A percentile compares a stretch with the other conserved stretches of the same genome.
Evolutionary conservation across 2,329 filamentous ascomycete genomes (phyloP).

Genomic region (Fusarium sp.): DNA sequence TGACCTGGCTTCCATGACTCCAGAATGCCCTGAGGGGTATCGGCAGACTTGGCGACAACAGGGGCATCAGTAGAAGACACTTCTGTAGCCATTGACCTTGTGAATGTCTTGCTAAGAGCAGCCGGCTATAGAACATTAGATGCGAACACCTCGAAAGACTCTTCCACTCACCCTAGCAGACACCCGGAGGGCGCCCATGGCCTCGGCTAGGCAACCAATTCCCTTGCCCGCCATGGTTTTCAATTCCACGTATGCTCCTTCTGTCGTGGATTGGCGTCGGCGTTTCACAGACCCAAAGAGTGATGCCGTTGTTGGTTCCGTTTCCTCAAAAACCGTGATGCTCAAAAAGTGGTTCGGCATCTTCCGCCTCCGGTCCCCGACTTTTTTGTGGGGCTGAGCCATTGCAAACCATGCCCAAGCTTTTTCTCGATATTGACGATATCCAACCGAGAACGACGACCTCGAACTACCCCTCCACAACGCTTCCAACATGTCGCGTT

Average conservation of each 20-base stretch:
- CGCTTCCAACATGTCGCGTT: conserved; percentile 64
- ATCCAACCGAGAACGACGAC: neutral
- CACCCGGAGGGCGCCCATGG: conserved; percentile 62
- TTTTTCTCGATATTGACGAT: conserved; percentile 42
- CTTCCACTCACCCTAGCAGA: conserved; percentile 53
- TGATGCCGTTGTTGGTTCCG: conserved; percentile 20
- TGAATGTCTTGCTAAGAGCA: conserved; percentile 54
- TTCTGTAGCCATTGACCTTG: conserved; percentile 69
- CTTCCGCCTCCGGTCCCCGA: conserved; percentile 43
- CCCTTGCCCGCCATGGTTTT: conserved; percentile 59
- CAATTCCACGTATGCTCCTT: neutral
- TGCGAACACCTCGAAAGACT: conserved; percentile 16
- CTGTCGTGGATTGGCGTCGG: conserved; percentile 16
- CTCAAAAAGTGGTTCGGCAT: conserved; percentile 43
- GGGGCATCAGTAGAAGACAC: conserved; percentile 51
- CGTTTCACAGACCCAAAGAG: neutral
- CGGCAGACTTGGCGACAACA: conserved; percentile 41
- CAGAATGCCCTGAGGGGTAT: conserved; percentile 48
- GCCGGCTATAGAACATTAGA: conserved; percentile 47
- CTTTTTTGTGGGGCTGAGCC: conserved; percentile 44
- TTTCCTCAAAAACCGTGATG: conserved; percentile 43
- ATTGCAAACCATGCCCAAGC: conserved; percentile 38
- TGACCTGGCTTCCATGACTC: conserved; percentile 61
- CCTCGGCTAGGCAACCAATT: conserved; percentile 63
- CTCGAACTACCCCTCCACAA: neutral